Evolutionary conservation across 306 rosid species (phyloP), one percentile per base, ranked within the genome.

Genomic region (Morella rubra): DNA sequence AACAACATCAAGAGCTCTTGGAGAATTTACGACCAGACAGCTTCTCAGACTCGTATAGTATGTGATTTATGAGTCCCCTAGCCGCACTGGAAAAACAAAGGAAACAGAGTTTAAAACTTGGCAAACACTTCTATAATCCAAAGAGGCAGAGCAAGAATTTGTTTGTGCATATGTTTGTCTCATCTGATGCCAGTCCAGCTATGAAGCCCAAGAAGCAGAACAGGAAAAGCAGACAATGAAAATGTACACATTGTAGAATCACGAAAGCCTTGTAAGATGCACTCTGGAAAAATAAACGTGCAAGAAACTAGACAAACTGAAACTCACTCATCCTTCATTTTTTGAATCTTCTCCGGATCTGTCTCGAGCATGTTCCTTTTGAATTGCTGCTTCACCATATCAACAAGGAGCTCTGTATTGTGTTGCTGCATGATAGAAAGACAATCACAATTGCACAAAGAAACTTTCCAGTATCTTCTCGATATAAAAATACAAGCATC

Each of bases 11-110:
- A 45, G 91, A 77, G 73, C 75, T 80, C 77, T 76, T 61, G 86
- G 82, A 87, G 83, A 92, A 89, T 84, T 90, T 95, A 71, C 91
- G 89, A 61, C 98, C 96, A 3, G 96, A 80, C 83, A 88, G 22
- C 75, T 79, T 80, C 91, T 90, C 97, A 4, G 95, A 75, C 79
- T 95, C 97, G 1, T 80, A 84, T 49, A 89, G 84, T 14, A 92
- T 92, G 86, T 90, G 98, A 83, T 92, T 95, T 86, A 89, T 90
- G 76, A 95, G 97, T 77, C 97, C 97, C 86, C 97, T 88, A 42
- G 96, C 98, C 22, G 98, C 97, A 66, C 97, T 92, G 78, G 78
- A 72, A 80, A 74, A 87, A 58, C 70, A 80, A 47, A 74, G 74
- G 52, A 71, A 67, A 67, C 14, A 54, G 58, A 44, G 6, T 68